Evolutionary conservation across 176 grass and related monocot species (phyloP).

Genomic region (Ensete glaucum): DNA sequence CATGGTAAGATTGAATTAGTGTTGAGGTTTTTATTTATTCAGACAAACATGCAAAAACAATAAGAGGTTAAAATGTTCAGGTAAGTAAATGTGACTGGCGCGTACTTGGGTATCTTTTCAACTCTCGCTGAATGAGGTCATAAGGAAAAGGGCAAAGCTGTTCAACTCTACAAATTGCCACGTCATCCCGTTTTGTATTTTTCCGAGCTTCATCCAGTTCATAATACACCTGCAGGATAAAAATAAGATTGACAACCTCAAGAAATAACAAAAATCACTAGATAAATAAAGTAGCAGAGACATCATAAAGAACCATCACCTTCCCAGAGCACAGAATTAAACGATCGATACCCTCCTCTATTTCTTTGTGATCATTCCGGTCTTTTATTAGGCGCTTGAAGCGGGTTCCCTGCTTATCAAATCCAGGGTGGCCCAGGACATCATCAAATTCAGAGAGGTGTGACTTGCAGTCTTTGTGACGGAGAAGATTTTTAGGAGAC

Average conservation of each 20-base stretch:
- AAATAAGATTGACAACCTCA: background rate
- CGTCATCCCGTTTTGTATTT: constrained; percentile 43
- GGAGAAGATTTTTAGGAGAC: constrained; percentile 81
- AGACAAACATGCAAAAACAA: background rate
- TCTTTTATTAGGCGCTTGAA: constrained; percentile 95
- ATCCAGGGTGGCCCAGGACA: constrained; percentile 73
- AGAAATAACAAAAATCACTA: background rate
- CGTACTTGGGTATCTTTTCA: constrained; percentile 97
- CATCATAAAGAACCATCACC: constrained; percentile 29
- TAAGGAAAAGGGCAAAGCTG: constrained; percentile 83
- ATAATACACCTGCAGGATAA: constrained; percentile 69
- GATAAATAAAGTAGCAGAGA: background rate
- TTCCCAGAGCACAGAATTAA: constrained; percentile 90
- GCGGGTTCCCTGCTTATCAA: constrained; percentile 51
- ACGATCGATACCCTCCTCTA: constrained; percentile 74
- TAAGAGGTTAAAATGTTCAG: background rate
- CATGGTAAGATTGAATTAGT: no score
- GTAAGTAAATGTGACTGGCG: background rate
- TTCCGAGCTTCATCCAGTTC: constrained; percentile 79
- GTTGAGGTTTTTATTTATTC: no score
- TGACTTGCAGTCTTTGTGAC: constrained; percentile 97
- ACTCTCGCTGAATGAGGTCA: constrained; percentile 85
- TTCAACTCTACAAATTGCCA: constrained; percentile 90
- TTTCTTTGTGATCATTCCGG: constrained; percentile 59
- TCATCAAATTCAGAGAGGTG: constrained; percentile 94